Evolutionary conservation across 176 grass and related monocot genomes (phyloP), one percentile per base, ranked within the genome.

Genomic region (Coix lacrymajobi): DNA sequence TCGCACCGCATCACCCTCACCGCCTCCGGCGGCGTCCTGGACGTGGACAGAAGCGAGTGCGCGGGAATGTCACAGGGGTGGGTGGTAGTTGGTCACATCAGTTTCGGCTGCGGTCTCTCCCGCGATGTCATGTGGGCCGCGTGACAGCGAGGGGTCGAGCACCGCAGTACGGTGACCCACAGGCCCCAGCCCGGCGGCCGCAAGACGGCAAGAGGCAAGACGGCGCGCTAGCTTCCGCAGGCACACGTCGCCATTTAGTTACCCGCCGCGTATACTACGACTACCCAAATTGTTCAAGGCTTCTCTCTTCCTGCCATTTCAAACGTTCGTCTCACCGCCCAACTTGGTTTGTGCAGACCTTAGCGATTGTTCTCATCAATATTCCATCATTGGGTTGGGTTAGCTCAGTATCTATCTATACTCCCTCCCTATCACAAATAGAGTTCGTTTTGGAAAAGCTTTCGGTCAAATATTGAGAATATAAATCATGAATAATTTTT

Each of bases 21-120:
- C 84, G 40, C 39, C 38, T 19, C 16, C 5, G 24, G n/a, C n/a
- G n/a, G n/a, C n/a, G n/a, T n/a, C n/a, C n/a, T n/a, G 14, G 15
- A 2, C 3, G 5, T n/a, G 49, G 9, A 46, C 5, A n/a, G n/a
- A n/a, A n/a, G 24, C 0, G 16, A 17, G 14, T 12, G 70, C 11
- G 45, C 8, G 4, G 3, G n/a, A n/a, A n/a, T n/a, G n/a, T n/a
- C n/a, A n/a, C 51, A 1, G 32, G 25, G 62, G 31, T 58, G 85
- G 40, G 80, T 73, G 75, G 80, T 88, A 79, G 66, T 79, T 88
- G 75, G 86, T 74, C 81, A 84, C 75, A 70, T 88, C 60, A 38
- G 15, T 7, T 11, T 4, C 12, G 52, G 15, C n/a, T 45, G 31
- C 70, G 81, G n/a, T n/a, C 25, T 43, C 60, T 57, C 81, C 54